A percentile compares a stretch with the other conserved stretches of the same genome.
Conservation (phyloP, 208 protist genomes). For the Strigomonas galati region DNA sequence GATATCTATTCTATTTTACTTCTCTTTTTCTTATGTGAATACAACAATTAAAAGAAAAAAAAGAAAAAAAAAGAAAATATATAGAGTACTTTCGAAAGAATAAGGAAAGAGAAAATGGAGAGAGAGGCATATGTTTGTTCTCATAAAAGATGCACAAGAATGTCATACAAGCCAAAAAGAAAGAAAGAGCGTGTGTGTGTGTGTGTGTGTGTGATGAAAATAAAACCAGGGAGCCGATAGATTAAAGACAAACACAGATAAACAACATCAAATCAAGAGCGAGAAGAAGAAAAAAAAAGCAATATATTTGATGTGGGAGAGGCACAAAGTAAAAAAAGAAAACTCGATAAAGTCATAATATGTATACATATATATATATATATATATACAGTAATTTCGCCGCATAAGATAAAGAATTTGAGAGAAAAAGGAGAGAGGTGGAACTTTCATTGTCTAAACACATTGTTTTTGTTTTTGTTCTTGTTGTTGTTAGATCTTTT, state of each 20-base stretch:
- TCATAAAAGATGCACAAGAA: too few species aligned
- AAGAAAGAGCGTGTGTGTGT: conserved; percentile 1
- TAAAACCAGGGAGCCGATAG: too few species aligned
- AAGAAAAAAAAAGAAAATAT: too few species aligned
- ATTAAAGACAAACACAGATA: background rate
- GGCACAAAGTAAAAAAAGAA: background rate
- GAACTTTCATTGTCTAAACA: conserved; percentile 5
- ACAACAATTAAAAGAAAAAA: too few species aligned
- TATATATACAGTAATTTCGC: conserved; percentile 8
- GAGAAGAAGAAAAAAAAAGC: background rate
- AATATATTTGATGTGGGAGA: conserved; percentile 6
- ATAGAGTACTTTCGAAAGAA: background rate
- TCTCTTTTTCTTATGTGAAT: too few species aligned
- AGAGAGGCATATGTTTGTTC: too few species aligned
- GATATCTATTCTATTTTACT: too few species aligned
- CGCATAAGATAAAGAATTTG: conserved; percentile 4
- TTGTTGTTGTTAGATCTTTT: conserved; percentile 9
- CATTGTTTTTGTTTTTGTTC: conserved; percentile 14
- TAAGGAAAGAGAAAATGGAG: background rate
- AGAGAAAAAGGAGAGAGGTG: conserved; percentile 4
- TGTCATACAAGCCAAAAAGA: background rate
- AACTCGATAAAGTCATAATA: conserved; percentile 4
- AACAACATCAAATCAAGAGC: conserved; percentile 1
- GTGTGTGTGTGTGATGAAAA: conserved; percentile 7
- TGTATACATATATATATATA: conserved; percentile 16